phyloP scores from a whole-genome alignment of 108 stramenopile species.

The Chaetoceros tenuissimus region DNA sequence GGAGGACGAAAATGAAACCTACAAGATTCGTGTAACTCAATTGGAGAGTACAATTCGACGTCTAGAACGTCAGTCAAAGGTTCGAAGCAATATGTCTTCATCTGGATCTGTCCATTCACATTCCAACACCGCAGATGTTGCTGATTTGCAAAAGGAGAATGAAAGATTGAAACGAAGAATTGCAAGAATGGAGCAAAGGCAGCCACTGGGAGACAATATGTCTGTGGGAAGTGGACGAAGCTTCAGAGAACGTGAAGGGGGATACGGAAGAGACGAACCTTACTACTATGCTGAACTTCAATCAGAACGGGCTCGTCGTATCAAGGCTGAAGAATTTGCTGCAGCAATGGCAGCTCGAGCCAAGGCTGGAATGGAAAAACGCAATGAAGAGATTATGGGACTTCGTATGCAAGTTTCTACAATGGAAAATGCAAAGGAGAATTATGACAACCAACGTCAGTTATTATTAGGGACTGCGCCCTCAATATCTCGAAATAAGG shows the following conservation, averaged over 20 bases:
- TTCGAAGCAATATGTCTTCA: background rate
- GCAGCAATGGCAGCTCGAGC: conserved; percentile 1
- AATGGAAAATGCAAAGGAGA: background rate
- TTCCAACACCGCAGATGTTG: background rate
- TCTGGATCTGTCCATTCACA: background rate
- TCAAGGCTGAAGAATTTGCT: conserved; percentile 8
- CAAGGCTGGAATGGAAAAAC: background rate
- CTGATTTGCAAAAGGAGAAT: background rate
- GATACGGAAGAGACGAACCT: too few species aligned
- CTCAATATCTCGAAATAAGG: too few species aligned
- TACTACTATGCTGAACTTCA: background rate
- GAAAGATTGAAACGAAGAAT: background rate
- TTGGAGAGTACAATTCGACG: background rate
- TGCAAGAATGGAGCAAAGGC: background rate
- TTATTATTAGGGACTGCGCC: background rate
- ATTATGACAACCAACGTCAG: background rate
- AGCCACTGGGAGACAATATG: background rate
- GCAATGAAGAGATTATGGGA: conserved; percentile 5
- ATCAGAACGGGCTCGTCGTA: conserved; percentile 1
- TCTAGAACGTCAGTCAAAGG: too few species aligned
- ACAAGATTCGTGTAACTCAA: background rate
- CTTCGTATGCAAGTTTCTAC: background rate
- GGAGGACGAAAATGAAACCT: background rate
- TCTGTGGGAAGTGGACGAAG: background rate
- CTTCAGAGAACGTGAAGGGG: too few species aligned